Evolutionary conservation across 164 flowering plant genomes (phyloP).

Genomic region (Cinnamomum micranthum): DNA sequence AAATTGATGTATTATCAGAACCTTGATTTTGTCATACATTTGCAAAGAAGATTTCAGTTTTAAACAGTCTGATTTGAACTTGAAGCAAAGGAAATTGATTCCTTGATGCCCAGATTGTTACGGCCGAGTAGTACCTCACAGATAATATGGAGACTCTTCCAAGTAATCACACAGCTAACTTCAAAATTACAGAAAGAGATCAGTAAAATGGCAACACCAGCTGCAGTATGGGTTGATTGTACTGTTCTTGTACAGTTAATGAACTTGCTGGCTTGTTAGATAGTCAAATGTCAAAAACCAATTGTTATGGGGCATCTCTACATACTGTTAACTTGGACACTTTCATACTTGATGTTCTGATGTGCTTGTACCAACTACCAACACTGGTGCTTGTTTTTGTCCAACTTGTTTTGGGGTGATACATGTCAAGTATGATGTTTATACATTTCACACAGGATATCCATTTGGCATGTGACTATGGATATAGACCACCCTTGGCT

Average conservation of each 20-base stretch:
- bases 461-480: no score
- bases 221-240: not conserved
- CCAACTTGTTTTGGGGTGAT: no score
- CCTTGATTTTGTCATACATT: not conserved
- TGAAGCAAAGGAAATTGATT: constrained; percentile 3
- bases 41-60: not conserved
- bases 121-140: constrained; percentile 4
- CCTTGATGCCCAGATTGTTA: constrained; percentile 11
- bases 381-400: no score
- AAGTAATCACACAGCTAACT: constrained; percentile 10
- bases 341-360: no score
- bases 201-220: not conserved
- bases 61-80: not conserved
- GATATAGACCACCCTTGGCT: no score
- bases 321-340: no score
- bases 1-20: not conserved
- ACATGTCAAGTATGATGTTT: no score
- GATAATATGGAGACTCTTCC: not conserved
- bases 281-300: not conserved
- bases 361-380: no score
- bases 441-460: no score
- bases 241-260: constrained; percentile 9
- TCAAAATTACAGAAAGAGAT: constrained; percentile 5
- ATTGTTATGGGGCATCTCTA: not conserved
- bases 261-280: constrained; percentile 4